phyloP scores from a whole-genome alignment of 192 early-diverging fungal species.

The Diversispora epigaea region DNA sequence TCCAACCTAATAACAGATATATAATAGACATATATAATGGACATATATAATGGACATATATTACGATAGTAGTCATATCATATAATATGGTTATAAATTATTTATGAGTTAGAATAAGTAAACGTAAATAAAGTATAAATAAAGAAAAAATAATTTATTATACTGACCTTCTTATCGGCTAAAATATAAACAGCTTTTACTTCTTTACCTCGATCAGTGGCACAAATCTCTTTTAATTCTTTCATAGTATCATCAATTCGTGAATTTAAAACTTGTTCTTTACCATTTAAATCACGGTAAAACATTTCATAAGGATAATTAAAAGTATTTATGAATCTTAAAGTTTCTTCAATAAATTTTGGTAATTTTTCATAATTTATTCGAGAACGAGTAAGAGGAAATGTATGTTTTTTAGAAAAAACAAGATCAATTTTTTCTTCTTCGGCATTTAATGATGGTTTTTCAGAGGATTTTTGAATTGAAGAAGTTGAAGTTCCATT shows the following conservation, averaged over 20 bases:
- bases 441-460: neutral
- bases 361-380: neutral
- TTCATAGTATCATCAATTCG: neutral
- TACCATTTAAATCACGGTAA: neutral
- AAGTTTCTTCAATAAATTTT: conserved; percentile 8
- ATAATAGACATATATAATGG: neutral
- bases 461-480: neutral
- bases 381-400: neutral
- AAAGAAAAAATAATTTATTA: neutral
- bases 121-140: neutral
- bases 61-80: neutral
- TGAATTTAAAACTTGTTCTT: neutral
- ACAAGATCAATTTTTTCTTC: neutral
- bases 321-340: conserved; percentile 16
- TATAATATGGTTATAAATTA: neutral
- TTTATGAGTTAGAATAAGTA: neutral
- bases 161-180: conserved; percentile 9
- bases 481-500: neutral
- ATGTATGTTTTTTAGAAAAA: neutral
- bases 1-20: neutral
- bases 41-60: too few species aligned
- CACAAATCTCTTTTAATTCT: neutral
- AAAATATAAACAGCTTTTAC: conserved; percentile 3
- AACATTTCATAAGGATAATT: conserved; percentile 29
- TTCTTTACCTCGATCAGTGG: neutral